Evolutionary conservation across 352 stramenopile species (phyloP), one percentile per base, ranked within the genome.

Genomic region (Pythium volutum): DNA sequence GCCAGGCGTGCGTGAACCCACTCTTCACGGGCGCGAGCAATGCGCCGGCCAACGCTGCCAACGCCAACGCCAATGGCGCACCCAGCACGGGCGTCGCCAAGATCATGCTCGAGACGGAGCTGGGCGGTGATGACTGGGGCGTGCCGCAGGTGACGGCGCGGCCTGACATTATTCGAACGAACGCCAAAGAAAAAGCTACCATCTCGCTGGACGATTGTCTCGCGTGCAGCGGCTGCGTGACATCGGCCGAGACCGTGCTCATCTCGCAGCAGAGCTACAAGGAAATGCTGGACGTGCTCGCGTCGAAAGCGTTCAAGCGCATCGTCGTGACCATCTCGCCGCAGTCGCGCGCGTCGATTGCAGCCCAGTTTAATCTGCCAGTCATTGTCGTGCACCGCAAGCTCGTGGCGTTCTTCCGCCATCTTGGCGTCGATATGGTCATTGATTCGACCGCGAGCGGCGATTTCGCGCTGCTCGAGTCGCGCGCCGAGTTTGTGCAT

Each of bases 171-270:
- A 96, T 96, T 66, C 84, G 79, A 47, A 87, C 79, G 15, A 81
- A 69, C 10, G 73, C 67, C 36, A 69, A 88, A 55, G 79, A 96
- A 66, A 95, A 96, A 50, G 93, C 93, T 8, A 96, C 88, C 10
- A 96, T 98, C 45, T 98, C 94, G 48, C 84, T 99, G 23, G 92
- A 96, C 38, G 96, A 99, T 77, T 99, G 96, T 64, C 89, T 99
- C 39, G 96, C 96, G 1, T 99, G 96, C 78, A 98, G 87, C 25
- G 96, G 96, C 54, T 99, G 96, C 69, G 94, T 99, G 49, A 99
- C 97, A 54, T 98, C 95, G n/a, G 95, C 97, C 2, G 97, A 99
- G 80, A 97, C 96, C n/a, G 95, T 99, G n/a, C 76, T 99, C 14
- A 94, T 99, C 72, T 96, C 96, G 49, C 89, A 98, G 66, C 93